Base-by-base conservation (phyloP, 805 yeast genomes). In the Suhomyces xylopsoci region DNA sequence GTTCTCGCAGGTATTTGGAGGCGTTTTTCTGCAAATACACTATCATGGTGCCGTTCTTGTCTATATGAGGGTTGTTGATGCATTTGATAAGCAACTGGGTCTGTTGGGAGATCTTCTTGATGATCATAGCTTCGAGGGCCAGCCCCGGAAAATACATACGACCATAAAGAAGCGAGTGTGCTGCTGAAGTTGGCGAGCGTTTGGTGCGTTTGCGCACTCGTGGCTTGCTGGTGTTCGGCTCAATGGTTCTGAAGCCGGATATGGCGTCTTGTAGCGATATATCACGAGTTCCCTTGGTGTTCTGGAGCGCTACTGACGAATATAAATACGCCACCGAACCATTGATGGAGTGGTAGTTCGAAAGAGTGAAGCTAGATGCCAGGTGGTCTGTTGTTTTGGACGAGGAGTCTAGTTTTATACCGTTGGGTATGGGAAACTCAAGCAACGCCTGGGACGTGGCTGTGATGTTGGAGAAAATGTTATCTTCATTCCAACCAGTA, bases 81-180 rank as follows among this genome's bases (percentile, higher is more conserved):
- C 94, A 87, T 59, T 89, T 88, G 19, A 90, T 68, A 42, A 87
- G 69, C 14, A 92, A 53, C 62, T 90, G 97, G 1, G 88, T 76
- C 24, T 74, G 72, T 5, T 79, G 68, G 0, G 85, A 74, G 15
- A 89, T 61, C 51, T 90, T 73, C 56, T 87, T 82, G 41, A 90
- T 82, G 7, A 85, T 58, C 93, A 94, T 85, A 1, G 97, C 97
- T 67, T 93, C 98, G 2, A 94, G 70, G 7, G 87, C 85, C 15
- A 89, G 84, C 1, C 90, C 88, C 0, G 99, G 98, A 55, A 93
- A 84, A 62, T 86, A 88, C 84, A 94, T 81, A 57, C 93, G 77
- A 0, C 98, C 98, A 66, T 90, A 93, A 32, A 87, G 68, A 14
- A 93, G 71, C 0, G 84, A 73, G 38, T 47, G 55, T 53, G 12